Conservation (phyloP, 108 stramenopile genomes). For the Fragilariopsis cylindrus region DNA sequence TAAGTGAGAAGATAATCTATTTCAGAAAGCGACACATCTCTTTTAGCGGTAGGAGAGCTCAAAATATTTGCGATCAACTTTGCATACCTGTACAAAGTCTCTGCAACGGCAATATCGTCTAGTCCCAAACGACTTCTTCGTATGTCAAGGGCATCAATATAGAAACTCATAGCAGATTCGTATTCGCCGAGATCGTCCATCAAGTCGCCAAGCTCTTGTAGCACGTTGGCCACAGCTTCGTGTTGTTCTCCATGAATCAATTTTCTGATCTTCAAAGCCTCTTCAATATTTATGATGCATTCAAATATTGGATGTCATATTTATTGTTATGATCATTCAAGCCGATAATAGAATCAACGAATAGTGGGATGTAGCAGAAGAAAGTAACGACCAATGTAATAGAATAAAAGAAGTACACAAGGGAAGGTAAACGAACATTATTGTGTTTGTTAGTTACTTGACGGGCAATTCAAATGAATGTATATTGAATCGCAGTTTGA, state of each 20-base stretch:
- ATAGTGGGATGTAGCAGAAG: neutral
- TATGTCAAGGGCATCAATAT: conserved; percentile 68
- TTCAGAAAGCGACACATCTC: neutral
- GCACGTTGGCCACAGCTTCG: conserved; percentile 63
- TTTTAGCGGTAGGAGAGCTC: neutral
- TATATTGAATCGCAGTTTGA: neutral
- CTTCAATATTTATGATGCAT: conserved; percentile 21
- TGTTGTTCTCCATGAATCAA: conserved; percentile 66
- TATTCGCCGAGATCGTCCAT: conserved; percentile 72
- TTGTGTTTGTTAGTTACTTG: too few relatives aligned
- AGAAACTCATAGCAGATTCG: conserved; percentile 61
- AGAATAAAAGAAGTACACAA: too few relatives aligned
- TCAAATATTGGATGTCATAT: neutral
- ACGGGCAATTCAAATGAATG: too few relatives aligned
- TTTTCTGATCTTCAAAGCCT: conserved; percentile 62
- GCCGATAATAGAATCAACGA: neutral
- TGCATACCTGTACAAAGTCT: conserved; percentile 47
- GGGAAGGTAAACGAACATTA: too few relatives aligned
- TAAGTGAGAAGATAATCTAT: neutral
- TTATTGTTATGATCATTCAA: neutral
- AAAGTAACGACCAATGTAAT: neutral
- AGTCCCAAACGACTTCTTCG: conserved; percentile 47
- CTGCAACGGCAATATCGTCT: conserved; percentile 61
- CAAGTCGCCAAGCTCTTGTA: conserved; percentile 76
- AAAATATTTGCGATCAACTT: neutral